Evolutionary conservation across 331 rosid genomes (phyloP), one percentile per base, ranked within the genome.

Genomic region (Stylosanthes scabra): DNA sequence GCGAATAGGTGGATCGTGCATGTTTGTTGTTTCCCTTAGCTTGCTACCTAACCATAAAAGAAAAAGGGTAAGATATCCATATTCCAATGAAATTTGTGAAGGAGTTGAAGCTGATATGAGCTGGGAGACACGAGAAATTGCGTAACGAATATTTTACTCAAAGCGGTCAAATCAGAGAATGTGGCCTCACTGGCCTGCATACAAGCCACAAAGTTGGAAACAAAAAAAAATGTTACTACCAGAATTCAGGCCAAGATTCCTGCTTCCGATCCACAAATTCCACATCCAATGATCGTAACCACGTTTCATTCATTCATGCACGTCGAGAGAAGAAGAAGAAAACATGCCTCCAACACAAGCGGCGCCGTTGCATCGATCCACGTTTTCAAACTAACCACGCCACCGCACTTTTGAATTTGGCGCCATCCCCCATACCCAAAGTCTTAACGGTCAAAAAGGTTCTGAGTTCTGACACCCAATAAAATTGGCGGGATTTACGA

Each of bases 381-480:
- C 76, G 47, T 11, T 40, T 0, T 40, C 7, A 50, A 14, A n/a
- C 59, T 44, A 44, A 44, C 49, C 2, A 31, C 37, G 37, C 37
- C 3, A 31, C 59, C 78, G 3, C 76, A 57, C 34, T n/a, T 81
- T 83, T 75, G 81, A 83, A 80, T 58, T 72, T 73, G 69, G 83
- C 90, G 88, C 88, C 87, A 14, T 31, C 37, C 37, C 3, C 37
- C 37, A 5, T 5, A 1, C n/a, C 2, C 52, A 0, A 45, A 11
- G 46, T 37, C 41, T 1, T 66, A 79, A 70, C 74, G 75, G 88
- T 86, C 87, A 85, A 86, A 78, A 86, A 81, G 82, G n/a, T n/a
- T n/a, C n/a, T n/a, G n/a, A n/a, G 3, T 42, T 27, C 12, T n/a
- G 14, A 12, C 0, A 20, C n/a, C 55, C 31, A 59, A 41, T 31